phyloP scores from a whole-genome alignment of 2,329 filamentous ascomycete species.

The Fusarium sp. region DNA sequence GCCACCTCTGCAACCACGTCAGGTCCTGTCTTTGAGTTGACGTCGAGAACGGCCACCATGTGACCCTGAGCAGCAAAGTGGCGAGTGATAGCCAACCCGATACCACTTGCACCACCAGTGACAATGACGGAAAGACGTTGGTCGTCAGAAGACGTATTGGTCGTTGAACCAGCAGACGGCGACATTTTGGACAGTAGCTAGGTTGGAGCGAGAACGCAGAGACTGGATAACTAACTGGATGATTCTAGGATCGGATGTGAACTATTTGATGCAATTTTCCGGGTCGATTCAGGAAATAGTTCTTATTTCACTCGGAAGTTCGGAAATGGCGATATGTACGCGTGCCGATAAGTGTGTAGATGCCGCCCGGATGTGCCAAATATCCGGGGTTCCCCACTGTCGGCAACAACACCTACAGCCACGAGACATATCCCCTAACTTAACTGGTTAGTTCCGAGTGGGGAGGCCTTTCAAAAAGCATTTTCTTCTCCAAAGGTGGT shows the following conservation, averaged over 20 bases:
- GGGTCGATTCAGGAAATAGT: not conserved
- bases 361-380: not conserved
- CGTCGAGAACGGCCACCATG: not conserved
- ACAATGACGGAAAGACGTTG: not conserved
- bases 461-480: accelerated
- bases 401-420: not conserved
- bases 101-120: not conserved
- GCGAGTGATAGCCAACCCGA: not conserved
- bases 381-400: not conserved
- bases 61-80: not conserved
- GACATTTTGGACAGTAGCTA: not conserved
- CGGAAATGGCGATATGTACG: not conserved
- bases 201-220: accelerated
- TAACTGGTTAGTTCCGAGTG: not conserved
- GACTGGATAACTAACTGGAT: not conserved
- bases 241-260: too few relatives aligned
- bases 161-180: not conserved
- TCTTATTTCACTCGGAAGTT: not conserved
- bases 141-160: accelerated
- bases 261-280: accelerated
- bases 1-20: not conserved
- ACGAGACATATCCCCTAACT: too few relatives aligned
- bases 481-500: not conserved
- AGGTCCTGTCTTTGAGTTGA: not conserved
- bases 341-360: not conserved